phyloP scores from a whole-genome alignment of 2,329 filamentous ascomycete genomes.

The Sporothrix pallida region DNA sequence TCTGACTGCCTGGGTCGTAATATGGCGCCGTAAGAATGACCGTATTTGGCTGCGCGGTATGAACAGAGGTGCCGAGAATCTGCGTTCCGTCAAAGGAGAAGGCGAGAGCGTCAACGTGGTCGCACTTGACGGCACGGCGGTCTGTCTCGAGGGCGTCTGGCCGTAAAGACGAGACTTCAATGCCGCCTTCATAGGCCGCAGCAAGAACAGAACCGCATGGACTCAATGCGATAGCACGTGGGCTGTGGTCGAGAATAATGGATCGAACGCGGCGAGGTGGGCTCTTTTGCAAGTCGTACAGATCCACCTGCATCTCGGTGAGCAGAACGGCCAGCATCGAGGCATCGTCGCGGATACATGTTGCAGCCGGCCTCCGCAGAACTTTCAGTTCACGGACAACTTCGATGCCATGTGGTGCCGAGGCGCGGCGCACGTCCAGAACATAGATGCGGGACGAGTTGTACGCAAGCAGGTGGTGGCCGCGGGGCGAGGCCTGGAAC shows the following conservation, averaged over 20 bases:
- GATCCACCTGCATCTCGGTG: conserved; percentile 80
- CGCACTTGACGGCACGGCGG: conserved; percentile 77
- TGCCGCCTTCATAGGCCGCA: conserved; percentile 84
- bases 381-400: conserved; percentile 83
- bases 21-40: conserved; percentile 81
- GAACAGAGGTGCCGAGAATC: conserved; percentile 74
- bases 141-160: conserved; percentile 68
- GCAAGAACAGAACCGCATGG: conserved; percentile 82
- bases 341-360: conserved; percentile 80
- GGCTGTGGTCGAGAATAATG: conserved; percentile 77
- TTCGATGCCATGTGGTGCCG: conserved; percentile 53
- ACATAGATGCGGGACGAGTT: conserved; percentile 86
- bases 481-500: conserved; percentile 78
- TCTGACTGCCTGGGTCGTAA: conserved; percentile 71
- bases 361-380: conserved; percentile 73
- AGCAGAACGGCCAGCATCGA: conserved; percentile 78
- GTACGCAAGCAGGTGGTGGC: conserved; percentile 76
- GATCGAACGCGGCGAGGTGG: conserved; percentile 75
- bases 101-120: conserved; percentile 72
- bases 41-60: conserved; percentile 68
- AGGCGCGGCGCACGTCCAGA: conserved; percentile 64
- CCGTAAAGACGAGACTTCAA: conserved; percentile 80
- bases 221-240: conserved; percentile 78
- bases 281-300: conserved; percentile 73
- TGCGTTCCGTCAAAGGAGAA: conserved; percentile 82